Base-by-base conservation (phyloP, 768 basidiomycete species). In the Russula olivacea region DNA sequence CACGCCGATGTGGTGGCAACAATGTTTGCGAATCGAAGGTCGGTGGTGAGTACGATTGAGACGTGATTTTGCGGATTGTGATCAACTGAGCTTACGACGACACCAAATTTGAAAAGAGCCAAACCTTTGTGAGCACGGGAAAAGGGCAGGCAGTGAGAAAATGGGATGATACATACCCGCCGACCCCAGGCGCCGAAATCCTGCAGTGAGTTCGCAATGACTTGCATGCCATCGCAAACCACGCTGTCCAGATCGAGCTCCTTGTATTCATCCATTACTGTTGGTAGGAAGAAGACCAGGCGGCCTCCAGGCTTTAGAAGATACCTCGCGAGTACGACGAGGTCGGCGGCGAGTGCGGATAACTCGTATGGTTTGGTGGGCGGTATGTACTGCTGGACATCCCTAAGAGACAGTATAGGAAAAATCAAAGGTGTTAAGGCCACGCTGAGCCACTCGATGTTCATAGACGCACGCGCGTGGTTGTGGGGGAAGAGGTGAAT, bases 151-250 rank as follows among this genome's bases (percentile, higher is more conserved):
- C 1, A 3, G 43, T 21, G 21, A 38, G 17, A 25, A n/a, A 14
- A 5, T 36, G 4, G 4, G 28, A 19, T 12, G 10, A 10, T 10
- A 76, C 89, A 74, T 70, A 93, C 94, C 72, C 96, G 75, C 68
- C 96, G 79, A 1, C 93, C 94, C 96, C 96, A 99, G 28, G 87
- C 89, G 15, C 94, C 94, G 70, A 98, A 99, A 69, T 89, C 86
- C 74, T 99, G 94, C 65, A 93, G 74, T 40, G 92, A 94, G 71
- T 96, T 95, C 0, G 88, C 87, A 48, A 94, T 79, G 21, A 98
- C 74, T 68, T 85, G 85, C 89, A 98, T 94, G 1, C 94, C 95
- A 25, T 86, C 85, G 68, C 89, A 91, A 4, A 93, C 79, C 73
- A 92, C 82, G 1, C 79, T 74, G 34, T 88, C 80, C 10, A 98